These are phyloP conservation scores for Pholiota molesta DNA, from an alignment of 768 basidiomycete genomes.

Conservation along the genomic window DNA sequence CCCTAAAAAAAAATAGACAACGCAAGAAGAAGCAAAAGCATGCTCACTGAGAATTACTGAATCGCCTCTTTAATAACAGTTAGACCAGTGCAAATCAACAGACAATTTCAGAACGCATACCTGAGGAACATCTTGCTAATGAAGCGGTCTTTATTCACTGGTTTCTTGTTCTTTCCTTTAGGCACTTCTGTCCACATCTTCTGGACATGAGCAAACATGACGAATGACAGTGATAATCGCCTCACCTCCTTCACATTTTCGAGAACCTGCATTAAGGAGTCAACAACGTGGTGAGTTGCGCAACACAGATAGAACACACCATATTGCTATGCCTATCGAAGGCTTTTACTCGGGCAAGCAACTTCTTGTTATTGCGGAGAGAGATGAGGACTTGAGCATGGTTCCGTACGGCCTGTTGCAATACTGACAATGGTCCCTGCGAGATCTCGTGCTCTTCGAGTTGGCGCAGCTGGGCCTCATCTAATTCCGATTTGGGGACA, in stretches of 20 bases:
- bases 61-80: slow-evolving; percentile 68
- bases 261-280: slow-evolving; percentile 61
- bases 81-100: slow-evolving; percentile 13
- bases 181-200: slow-evolving; percentile 99
- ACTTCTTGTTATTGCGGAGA: slow-evolving; percentile 97
- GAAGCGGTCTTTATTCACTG: slow-evolving; percentile 98
- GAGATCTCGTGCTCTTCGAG: slow-evolving; percentile 99
- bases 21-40: slow-evolving; percentile 26
- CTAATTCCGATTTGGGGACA: slow-evolving; percentile 95
- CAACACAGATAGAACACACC: slow-evolving; percentile 51
- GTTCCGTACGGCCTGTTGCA: slow-evolving; percentile 97
- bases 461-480: slow-evolving; percentile 94
- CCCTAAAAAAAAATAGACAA: slow-evolving; percentile 23
- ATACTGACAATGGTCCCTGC: slow-evolving; percentile 93
- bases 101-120: slow-evolving; percentile 41
- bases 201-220: neutral
- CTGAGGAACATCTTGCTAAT: slow-evolving; percentile 99
- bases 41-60: slow-evolving; percentile 93
- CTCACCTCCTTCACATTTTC: slow-evolving; percentile 96
- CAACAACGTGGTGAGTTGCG: slow-evolving; percentile 12
- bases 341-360: slow-evolving; percentile 94
- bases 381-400: slow-evolving; percentile 98
- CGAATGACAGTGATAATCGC: slow-evolving; percentile 6
- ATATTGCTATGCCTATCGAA: slow-evolving; percentile 99
- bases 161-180: slow-evolving; percentile 98